A percentile compares a stretch with the other conserved stretches of the same genome.
Conservation (phyloP, 2,329 filamentous ascomycete species). For the Lasiodiplodia citricola region DNA sequence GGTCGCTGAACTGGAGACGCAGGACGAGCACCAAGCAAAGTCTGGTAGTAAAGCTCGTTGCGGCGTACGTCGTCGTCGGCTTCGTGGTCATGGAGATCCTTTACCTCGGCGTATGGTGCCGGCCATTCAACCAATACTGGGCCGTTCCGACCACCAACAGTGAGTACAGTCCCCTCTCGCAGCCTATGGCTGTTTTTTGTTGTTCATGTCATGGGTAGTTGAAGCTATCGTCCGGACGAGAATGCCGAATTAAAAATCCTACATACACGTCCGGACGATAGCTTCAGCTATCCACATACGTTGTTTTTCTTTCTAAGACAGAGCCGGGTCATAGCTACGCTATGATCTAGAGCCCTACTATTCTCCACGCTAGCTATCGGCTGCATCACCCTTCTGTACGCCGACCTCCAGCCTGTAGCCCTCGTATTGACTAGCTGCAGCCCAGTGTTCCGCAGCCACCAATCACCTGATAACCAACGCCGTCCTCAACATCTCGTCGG, state of each 20-base stretch:
- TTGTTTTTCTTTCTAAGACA: too few relatives aligned
- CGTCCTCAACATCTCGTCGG: conserved; percentile 53
- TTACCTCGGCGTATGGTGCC: conserved; percentile 61
- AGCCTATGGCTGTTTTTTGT: too few relatives aligned
- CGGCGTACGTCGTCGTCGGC: conserved; percentile 51
- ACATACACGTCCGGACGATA: too few relatives aligned
- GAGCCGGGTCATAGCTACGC: too few relatives aligned
- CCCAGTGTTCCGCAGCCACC: conserved; percentile 51
- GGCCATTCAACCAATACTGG: conserved; percentile 60
- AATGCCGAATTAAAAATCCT: too few relatives aligned
- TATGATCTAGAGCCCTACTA: too few relatives aligned
- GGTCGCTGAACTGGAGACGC: conserved; percentile 34
- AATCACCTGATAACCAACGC: conserved; percentile 48
- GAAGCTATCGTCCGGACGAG: too few relatives aligned
- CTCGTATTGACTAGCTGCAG: conserved; percentile 30
- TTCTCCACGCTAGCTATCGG: too few relatives aligned
- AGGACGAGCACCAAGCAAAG: conserved; percentile 38
- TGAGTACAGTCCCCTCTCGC: not conserved
- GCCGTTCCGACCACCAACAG: conserved; percentile 49
- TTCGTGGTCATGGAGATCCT: conserved; percentile 57
- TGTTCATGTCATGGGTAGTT: too few relatives aligned
- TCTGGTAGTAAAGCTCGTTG: conserved; percentile 49
- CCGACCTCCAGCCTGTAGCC: not conserved
- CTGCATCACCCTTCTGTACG: too few relatives aligned
- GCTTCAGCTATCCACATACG: too few relatives aligned